A percentile compares a stretch with the other conserved stretches of the same genome.
These are phyloP conservation scores for Erythrophleum fordii DNA, from an alignment of 306 rosid species.

Conservation along the genomic window DNA sequence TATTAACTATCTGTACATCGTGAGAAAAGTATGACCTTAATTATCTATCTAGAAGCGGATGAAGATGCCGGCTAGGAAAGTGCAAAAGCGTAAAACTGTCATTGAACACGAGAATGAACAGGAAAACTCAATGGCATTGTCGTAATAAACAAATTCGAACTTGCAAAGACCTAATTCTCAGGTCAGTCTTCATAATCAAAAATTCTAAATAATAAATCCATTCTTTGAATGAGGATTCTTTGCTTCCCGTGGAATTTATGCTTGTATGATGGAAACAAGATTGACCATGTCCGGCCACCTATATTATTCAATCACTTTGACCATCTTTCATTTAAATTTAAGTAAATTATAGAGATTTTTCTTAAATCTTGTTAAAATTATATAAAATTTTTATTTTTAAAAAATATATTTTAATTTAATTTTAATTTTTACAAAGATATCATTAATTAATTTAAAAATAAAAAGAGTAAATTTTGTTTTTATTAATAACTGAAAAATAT, in stretches of 20 bases:
- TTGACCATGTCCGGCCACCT: constrained; percentile 12
- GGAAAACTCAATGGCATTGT: neutral
- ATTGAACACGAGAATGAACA: neutral
- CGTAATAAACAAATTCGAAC: neutral
- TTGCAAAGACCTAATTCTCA: neutral
- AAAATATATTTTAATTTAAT: too few relatives aligned
- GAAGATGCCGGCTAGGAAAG: neutral
- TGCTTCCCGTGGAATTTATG: neutral
- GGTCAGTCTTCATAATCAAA: neutral
- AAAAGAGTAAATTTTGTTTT: too few relatives aligned
- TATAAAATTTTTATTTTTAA: too few relatives aligned
- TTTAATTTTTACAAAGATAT: too few relatives aligned
- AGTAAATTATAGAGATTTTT: too few relatives aligned
- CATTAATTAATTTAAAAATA: too few relatives aligned
- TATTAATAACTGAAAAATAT: too few relatives aligned
- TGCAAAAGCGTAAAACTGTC: neutral
- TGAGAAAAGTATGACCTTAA: too few relatives aligned
- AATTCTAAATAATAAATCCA: neutral
- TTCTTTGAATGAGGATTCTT: neutral
- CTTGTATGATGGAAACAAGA: neutral
- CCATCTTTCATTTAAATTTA: too few relatives aligned
- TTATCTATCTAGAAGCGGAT: neutral
- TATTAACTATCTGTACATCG: too few relatives aligned
- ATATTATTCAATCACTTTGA: constrained; percentile 35
- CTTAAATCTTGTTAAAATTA: too few relatives aligned